These are phyloP conservation scores for Fraxinus sp. DNA, from an alignment of 305 asterid species.

Conservation along the genomic window DNA sequence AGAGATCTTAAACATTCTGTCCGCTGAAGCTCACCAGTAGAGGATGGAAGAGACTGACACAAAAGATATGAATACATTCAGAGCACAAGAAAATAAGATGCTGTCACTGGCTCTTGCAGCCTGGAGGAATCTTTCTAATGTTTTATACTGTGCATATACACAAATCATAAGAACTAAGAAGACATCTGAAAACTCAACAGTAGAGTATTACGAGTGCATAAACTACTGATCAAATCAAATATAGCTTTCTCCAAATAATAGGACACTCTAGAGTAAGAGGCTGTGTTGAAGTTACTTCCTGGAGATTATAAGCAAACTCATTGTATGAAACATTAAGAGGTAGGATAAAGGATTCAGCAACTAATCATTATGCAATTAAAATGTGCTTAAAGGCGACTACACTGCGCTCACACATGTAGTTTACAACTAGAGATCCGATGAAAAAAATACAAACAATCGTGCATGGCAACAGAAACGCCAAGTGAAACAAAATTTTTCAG, in stretches of 20 bases:
- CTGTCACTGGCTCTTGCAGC: conserved; percentile 16
- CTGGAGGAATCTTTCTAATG: conserved; percentile 15
- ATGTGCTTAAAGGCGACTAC: conserved; percentile 14
- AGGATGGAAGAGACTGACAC: conserved; percentile 80
- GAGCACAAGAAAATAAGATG: conserved; percentile 22
- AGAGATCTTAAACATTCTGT: conserved; percentile 86
- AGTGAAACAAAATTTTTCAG: background rate
- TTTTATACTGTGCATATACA: conserved; percentile 15
- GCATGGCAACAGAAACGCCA: conserved; percentile 5
- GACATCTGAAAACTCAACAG: conserved; percentile 5
- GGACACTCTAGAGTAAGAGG: conserved; percentile 12
- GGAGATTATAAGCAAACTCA: conserved; percentile 18
- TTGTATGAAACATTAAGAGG: conserved; percentile 10
- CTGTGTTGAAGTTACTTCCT: background rate
- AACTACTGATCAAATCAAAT: conserved; percentile 19
- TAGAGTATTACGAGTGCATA: background rate
- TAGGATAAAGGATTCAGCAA: conserved; percentile 19
- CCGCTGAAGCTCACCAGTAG: conserved; percentile 85
- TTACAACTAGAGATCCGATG: conserved; percentile 12
- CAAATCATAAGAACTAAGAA: background rate
- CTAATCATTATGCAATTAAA: conserved; percentile 17
- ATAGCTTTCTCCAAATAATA: conserved; percentile 4
- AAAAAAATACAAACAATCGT: conserved; percentile 1
- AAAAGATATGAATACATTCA: conserved; percentile 21
- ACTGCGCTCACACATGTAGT: conserved; percentile 12